These are phyloP conservation scores for Penicillium glabrum DNA, from an alignment of 2,329 filamentous ascomycete genomes.

Conservation along the genomic window DNA sequence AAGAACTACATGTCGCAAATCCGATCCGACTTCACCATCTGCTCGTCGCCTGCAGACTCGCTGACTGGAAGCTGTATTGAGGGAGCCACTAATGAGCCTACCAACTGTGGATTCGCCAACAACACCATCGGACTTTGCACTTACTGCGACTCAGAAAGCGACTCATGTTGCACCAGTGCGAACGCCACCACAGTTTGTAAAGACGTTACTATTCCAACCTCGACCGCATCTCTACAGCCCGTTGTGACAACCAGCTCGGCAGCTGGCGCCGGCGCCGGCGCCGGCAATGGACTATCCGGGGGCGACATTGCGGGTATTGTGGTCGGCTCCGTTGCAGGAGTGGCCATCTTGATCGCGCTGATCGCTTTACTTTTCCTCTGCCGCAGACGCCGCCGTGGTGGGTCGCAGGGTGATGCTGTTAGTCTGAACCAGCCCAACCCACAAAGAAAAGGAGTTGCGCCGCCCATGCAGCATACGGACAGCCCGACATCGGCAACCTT, in stretches of 20 bases:
- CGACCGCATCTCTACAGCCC: slow-evolving; percentile 59
- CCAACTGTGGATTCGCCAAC: slow-evolving; percentile 80
- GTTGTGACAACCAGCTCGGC: slow-evolving; percentile 63
- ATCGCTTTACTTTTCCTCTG: slow-evolving; percentile 59
- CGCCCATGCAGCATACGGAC: slow-evolving; percentile 45
- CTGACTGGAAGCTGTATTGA: slow-evolving; percentile 73
- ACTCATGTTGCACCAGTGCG: slow-evolving; percentile 89
- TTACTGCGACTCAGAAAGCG: slow-evolving; percentile 82
- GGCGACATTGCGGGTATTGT: slow-evolving; percentile 90
- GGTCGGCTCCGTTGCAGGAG: slow-evolving; percentile 72
- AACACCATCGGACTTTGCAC: slow-evolving; percentile 75
- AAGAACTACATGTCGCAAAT: slow-evolving; percentile 72
- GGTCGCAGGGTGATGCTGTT: slow-evolving; percentile 67
- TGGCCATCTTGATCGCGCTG: slow-evolving; percentile 67
- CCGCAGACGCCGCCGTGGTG: slow-evolving; percentile 55
- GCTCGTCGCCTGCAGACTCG: slow-evolving; percentile 76
- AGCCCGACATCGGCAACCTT: slow-evolving; percentile 52
- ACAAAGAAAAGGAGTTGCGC: slow-evolving; percentile 42
- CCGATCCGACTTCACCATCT: slow-evolving; percentile 88
- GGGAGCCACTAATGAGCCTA: slow-evolving; percentile 75
- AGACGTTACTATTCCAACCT: slow-evolving; percentile 72
- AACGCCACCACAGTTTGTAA: slow-evolving; percentile 72
- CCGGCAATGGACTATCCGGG: slow-evolving; percentile 62
- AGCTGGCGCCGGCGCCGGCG: slow-evolving; percentile 31
- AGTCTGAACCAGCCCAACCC: slow-evolving; percentile 85